These are phyloP conservation scores for Geranium incanum DNA, from an alignment of 441 rosid species.

Conservation along the genomic window DNA sequence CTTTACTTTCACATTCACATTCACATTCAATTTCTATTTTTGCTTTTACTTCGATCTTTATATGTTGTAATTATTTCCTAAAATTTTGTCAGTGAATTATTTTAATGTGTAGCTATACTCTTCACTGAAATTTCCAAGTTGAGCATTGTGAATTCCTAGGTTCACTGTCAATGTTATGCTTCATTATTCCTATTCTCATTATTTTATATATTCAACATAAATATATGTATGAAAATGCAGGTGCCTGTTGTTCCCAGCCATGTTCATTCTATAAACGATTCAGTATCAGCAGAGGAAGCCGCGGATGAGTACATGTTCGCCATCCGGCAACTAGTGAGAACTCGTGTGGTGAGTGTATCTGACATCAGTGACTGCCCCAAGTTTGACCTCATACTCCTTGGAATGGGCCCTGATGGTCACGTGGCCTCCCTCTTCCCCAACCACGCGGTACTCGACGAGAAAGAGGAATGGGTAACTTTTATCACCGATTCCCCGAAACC, in stretches of 20 bases:
- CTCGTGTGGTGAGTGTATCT: conserved; percentile 57
- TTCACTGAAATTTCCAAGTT: too few relatives aligned
- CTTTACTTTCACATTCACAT: too few relatives aligned
- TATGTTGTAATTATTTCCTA: too few relatives aligned
- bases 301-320: conserved; percentile 64
- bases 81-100: too few relatives aligned
- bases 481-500: conserved; percentile 71
- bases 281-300: conserved; percentile 73
- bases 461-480: conserved; percentile 69
- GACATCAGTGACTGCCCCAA: conserved; percentile 75
- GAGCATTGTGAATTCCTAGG: neutral
- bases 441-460: conserved; percentile 52
- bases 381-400: conserved; percentile 84
- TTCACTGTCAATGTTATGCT: too few relatives aligned
- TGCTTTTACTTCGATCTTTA: too few relatives aligned
- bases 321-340: conserved; percentile 64
- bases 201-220: too few relatives aligned
- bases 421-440: conserved; percentile 80
- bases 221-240: conserved; percentile 26
- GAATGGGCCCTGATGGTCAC: conserved; percentile 88
- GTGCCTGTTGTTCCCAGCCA: conserved; percentile 70
- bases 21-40: too few relatives aligned
- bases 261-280: conserved; percentile 70
- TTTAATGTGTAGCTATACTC: too few relatives aligned
- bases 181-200: too few relatives aligned